Conservation (phyloP, 306 rosid species). For the Cicer pinnatifidum region DNA sequence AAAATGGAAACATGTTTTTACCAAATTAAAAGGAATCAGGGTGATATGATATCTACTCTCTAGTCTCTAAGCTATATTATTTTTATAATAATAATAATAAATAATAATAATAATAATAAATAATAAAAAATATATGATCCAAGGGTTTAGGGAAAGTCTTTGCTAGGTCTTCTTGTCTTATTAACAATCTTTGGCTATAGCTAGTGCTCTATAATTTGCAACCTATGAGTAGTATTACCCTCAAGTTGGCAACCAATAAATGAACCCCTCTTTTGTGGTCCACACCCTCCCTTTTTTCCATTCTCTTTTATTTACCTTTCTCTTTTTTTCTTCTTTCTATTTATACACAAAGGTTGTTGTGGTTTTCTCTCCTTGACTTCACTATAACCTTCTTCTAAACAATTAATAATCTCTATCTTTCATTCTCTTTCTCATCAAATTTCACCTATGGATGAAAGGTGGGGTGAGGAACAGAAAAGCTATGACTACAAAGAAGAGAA, state of each 20-base stretch:
- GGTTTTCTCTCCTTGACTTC: constrained; percentile 48
- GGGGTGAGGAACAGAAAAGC: constrained; percentile 68
- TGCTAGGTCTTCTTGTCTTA: constrained; percentile 31
- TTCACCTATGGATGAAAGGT: constrained; percentile 58
- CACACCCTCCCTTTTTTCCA: constrained; percentile 44
- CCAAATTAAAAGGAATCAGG: constrained; percentile 34
- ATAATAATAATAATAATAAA: constrained; percentile 4
- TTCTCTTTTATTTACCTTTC: constrained; percentile 33
- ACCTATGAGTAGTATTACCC: constrained; percentile 46
- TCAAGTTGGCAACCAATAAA: constrained; percentile 44
- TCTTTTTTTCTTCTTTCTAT: constrained; percentile 42
- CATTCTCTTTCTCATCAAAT: neutral
- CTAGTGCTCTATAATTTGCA: constrained; percentile 29
- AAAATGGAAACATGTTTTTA: constrained; percentile 40
- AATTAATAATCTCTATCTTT: neutral
- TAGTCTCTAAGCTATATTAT: neutral
- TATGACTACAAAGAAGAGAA: constrained; percentile 44
- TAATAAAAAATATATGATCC: neutral
- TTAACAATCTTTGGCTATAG: constrained; percentile 39
- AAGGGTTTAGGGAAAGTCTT: constrained; percentile 36
- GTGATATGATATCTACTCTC: neutral
- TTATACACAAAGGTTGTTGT: constrained; percentile 43
- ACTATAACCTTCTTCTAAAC: constrained; percentile 20
- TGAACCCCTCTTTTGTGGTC: constrained; percentile 64
- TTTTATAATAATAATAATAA: neutral